These are phyloP conservation scores for Russula brevipes DNA, from an alignment of 768 basidiomycete genomes.

Conservation along the genomic window DNA sequence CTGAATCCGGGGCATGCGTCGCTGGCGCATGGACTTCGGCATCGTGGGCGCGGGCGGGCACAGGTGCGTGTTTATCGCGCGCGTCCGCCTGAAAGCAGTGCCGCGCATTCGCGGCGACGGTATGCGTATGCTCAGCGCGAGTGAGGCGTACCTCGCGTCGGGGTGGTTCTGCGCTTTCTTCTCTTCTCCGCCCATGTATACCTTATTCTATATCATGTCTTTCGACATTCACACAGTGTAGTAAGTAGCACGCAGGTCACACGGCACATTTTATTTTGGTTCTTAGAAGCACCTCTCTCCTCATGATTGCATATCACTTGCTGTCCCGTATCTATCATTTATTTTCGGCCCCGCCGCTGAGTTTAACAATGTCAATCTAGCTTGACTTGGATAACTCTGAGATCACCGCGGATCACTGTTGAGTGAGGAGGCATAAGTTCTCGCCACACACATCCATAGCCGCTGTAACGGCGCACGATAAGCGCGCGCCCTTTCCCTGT, in stretches of 20 bases:
- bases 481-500: too few relatives aligned
- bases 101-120: conserved; percentile 3
- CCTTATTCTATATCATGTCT: background rate
- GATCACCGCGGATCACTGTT: too few relatives aligned
- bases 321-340: background rate
- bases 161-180: background rate
- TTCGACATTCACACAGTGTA: background rate
- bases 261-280: background rate
- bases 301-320: too few relatives aligned
- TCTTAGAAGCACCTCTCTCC: background rate
- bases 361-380: too few relatives aligned
- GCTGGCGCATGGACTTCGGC: conserved; percentile 2
- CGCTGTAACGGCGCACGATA: too few relatives aligned
- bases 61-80: background rate
- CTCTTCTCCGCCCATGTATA: background rate
- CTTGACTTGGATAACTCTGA: too few relatives aligned
- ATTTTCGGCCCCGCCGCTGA: background rate
- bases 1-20: background rate
- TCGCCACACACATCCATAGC: too few relatives aligned
- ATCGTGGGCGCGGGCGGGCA: background rate
- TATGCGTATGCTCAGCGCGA: background rate
- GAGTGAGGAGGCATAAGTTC: too few relatives aligned
- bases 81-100: background rate
- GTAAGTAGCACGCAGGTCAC: background rate
- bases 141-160: background rate